Evolutionary conservation across 2,329 filamentous ascomycete genomes (phyloP), one percentile per base, ranked within the genome.

Genomic region (Arthrobotrys conoides): DNA sequence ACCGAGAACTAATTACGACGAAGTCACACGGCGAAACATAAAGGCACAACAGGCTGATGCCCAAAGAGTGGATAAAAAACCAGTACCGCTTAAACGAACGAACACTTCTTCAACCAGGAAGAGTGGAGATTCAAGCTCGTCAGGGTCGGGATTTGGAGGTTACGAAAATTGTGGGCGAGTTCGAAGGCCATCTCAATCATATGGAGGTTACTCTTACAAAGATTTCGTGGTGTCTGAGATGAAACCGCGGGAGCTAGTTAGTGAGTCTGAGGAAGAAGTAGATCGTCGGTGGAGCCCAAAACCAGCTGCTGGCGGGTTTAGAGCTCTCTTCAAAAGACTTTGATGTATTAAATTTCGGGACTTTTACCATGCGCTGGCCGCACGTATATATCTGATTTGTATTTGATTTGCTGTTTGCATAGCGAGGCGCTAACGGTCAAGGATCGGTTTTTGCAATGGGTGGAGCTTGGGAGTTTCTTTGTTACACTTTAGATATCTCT

Each of bases 201-300:
- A 65, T 18, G 65, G 71, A 6, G 71, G 64, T 6, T 76, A 76
- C 24, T 51, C 71, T 12, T 65, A 65, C 20, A 51, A 46, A 36
- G 64, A 53, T n/a, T 53, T 53, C 38, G 48, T 41, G 2, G 16
- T 27, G 24, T 48, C 51, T 24, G 53, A 33, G 18, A 63, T 44
- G 38, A 30, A 16, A 20, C 16, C 4, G 12, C 30, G 22, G 22
- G 33, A 44, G n/a, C 24, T 10, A 8, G 27, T 3, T 30, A 55
- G n/a, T 3, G 36, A 64, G 5, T 36, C 38, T 16, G 46, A 71
- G 20, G 18, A 65, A 10, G 18, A 27, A n/a, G 16, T 27, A 18
- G 33, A 20, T 9, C 57, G 30, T 33, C 30, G 22, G 5, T 16
- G 20, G 18, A 71, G 68, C 46, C 30, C 48, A 24, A 44, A 71